Evolutionary conservation across 148 eudicot genomes (phyloP), one percentile per base, ranked within the genome.

Genomic region (Camellia japonica): DNA sequence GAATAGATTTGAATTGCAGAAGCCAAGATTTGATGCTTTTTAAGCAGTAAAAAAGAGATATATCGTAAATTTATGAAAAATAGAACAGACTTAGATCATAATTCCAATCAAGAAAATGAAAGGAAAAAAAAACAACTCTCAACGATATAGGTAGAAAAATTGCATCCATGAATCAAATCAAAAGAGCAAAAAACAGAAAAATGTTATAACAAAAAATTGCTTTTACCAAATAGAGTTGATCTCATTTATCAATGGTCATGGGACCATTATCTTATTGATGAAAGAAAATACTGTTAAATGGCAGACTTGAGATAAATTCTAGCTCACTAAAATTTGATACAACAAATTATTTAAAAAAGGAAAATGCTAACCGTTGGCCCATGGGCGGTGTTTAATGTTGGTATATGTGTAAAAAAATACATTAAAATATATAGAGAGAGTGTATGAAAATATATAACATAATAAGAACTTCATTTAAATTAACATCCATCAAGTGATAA

Each of bases 1-100:
- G 95, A 78, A 96, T 92, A 18, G 99, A 96, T 84, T 96, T 96
- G 88, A 96, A 96, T 98, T 96, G 79, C 73, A 89, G 42, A 75
- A 75, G 60, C 38, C 54, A 75, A 85, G 68, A 68, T 20, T 62
- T 58, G 56, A 78, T 87, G 80, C 79, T 70, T 65, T 20, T 56
- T 68, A 68, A 68, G 68, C 67, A 71, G 59, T 52, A 52, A 66
- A 18, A 16, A 66, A 66, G 41, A 67, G 71, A 49, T 78, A 15
- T 20, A 42, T 19, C 52, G 12, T 60, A 60, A 18, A 72, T 56
- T 54, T 54, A 56, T 30, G 14, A 60, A 60, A 60, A 19, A 14
- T 3, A 60, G n/a, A 68, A 75, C 38, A n/a, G 51, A 60, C 54
- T 23, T 23, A 42, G 5, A 20, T 49, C 55, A 55, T 59, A 15